Percentiles rank a stretch among this genome's conserved stretches.
These are phyloP conservation scores for Inosperma sp. DNA, from an alignment of 768 basidiomycete genomes.

Conservation along the genomic window DNA sequence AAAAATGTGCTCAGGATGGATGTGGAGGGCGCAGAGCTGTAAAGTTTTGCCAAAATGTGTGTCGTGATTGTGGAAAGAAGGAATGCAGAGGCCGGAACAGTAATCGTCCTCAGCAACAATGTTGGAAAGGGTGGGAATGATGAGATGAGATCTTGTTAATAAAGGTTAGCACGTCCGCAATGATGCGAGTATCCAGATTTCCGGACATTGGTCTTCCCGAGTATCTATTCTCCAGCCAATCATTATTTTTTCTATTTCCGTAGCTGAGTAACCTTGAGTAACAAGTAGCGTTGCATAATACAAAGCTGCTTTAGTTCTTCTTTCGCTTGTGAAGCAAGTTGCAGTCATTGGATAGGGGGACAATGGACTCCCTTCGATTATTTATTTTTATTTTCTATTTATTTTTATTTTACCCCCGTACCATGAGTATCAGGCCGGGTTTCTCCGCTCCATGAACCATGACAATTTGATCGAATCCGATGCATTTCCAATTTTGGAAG, in stretches of 20 bases:
- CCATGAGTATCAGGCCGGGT: constrained; percentile 4
- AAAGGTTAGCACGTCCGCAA: too few relatives aligned
- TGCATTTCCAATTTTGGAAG: too few relatives aligned
- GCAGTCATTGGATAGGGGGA: neutral
- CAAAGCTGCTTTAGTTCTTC: neutral
- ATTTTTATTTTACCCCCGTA: neutral
- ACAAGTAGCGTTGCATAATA: neutral
- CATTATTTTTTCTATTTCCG: too few relatives aligned
- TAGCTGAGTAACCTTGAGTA: too few relatives aligned
- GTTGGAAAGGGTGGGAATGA: constrained; percentile 1
- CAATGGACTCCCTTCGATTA: neutral
- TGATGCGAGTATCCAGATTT: neutral
- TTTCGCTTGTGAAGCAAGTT: neutral
- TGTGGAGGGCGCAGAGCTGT: neutral
- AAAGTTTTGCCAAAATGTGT: neutral
- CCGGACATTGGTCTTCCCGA: neutral
- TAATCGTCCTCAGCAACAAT: neutral
- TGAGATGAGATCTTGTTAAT: too few relatives aligned
- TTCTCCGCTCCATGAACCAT: too few relatives aligned
- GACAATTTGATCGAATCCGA: too few relatives aligned
- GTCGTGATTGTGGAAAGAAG: neutral
- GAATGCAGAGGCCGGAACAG: constrained; percentile 1
- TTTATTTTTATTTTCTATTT: neutral
- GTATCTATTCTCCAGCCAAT: neutral
- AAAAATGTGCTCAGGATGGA: constrained; percentile 5